Evolutionary conservation across 768 basidiomycete species (phyloP), one percentile per base, ranked within the genome.

Genomic region (Fomitopsis pulvina): DNA sequence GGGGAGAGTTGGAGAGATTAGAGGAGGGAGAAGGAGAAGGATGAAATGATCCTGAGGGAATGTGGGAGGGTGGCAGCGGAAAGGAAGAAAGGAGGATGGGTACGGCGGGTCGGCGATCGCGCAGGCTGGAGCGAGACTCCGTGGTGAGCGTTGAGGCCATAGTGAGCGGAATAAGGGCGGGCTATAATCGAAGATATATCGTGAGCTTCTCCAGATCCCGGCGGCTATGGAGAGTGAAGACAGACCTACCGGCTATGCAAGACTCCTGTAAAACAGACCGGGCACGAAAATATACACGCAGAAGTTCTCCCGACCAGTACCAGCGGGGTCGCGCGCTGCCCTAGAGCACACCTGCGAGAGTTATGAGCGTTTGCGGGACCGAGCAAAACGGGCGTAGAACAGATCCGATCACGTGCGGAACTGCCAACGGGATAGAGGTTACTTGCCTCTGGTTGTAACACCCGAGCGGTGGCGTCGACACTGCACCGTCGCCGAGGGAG

Each of bases 21-120:
- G n/a, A 37, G n/a, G 56, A 41, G 9, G 48, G 50, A 11, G 52
- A 45, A n/a, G 47, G 46, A 21, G 41, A 24, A 10, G 41, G 52
- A 34, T 40, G 16, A 50, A 30, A 59, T 32, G 55, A 57, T 21
- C 40, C 52, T 28, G 53, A 55, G 20, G 67, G 67, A 38, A 67
- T 68, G 50, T 59, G 63, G 8, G 65, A 58, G 5, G 66, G 66
- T 8, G 66, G 66, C 18, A 52, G 46, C 20, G 66, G 66, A 48
- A 68, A 68, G 21, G 63, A 60, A 28, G 59, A 60, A 30, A 68
- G 58, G 3, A 67, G 60, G 27, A 63, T 52, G 2, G 64, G 63
- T 28, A 65, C 61, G 29, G 56, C 53, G 28, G 57, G 45, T 47
- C 62, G 62, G 29, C 52, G 53, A 30, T 56, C 58, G 28, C 52